Evolutionary conservation across 139 green algal species (phyloP).

Genomic region (Chlorella vulgaris): DNA sequence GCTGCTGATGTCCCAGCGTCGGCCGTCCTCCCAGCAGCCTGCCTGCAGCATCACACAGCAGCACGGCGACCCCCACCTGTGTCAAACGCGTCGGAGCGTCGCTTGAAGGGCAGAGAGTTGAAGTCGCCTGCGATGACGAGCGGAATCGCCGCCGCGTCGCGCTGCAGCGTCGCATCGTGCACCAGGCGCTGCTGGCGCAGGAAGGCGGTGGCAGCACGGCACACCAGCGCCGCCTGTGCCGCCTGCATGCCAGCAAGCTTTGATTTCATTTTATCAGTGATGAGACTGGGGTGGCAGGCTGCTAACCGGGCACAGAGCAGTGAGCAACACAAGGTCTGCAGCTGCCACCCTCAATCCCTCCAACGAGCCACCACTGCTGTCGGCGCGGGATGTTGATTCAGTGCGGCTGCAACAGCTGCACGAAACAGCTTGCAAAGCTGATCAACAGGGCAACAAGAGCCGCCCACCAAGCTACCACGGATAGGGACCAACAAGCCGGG

Average conservation of each 20-base stretch:
- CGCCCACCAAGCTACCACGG: too few species aligned
- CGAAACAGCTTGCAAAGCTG: background rate
- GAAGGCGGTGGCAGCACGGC: background rate
- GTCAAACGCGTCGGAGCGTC: constrained; percentile 35
- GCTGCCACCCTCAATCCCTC: too few species aligned
- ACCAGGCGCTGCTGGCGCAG: background rate
- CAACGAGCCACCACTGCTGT: too few species aligned
- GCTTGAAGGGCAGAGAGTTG: constrained; percentile 46
- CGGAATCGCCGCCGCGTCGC: background rate
- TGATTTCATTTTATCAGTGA: too few species aligned
- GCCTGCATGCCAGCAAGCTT: constrained; percentile 2
- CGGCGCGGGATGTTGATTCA: too few species aligned
- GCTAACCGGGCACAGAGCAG: too few species aligned
- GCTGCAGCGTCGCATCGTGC: background rate
- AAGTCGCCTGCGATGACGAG: constrained; percentile 44
- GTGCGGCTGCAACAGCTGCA: background rate
- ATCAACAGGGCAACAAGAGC: too few species aligned
- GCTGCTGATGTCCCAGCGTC: too few species aligned
- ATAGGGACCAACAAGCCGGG: too few species aligned
- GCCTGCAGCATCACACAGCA: background rate
- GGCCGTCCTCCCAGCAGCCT: too few species aligned
- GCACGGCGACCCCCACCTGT: background rate
- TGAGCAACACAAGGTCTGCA: too few species aligned
- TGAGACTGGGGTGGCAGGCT: too few species aligned
- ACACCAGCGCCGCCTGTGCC: constrained; percentile 18